Percentiles rank a stretch among this genome's conserved stretches.
Evolutionary conservation across 2,329 filamentous ascomycete species (phyloP).

Genomic region (Incumbomyces delicatus): DNA sequence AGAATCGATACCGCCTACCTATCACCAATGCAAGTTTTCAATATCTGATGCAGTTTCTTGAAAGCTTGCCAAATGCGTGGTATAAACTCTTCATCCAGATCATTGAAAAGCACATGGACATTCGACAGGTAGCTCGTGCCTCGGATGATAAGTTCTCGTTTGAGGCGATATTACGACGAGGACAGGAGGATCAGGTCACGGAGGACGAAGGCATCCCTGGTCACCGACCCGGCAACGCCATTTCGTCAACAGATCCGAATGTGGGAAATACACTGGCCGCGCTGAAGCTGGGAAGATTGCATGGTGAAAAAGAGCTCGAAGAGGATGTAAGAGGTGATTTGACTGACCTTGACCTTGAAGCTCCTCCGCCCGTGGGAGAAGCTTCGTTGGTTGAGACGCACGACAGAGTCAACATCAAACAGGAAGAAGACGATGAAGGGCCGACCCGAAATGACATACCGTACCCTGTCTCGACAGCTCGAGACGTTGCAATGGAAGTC

Average conservation of each 20-base stretch:
- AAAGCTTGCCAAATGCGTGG: conserved; percentile 73
- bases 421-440: conserved; percentile 76
- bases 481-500: conserved; percentile 89
- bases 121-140: conserved; percentile 50
- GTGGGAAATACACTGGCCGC: conserved; percentile 48
- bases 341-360: conserved; percentile 69
- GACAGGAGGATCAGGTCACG: conserved; percentile 47
- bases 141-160: conserved; percentile 51
- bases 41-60: conserved; percentile 77
- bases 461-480: conserved; percentile 73
- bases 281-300: conserved; percentile 69
- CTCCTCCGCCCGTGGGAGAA: conserved; percentile 61
- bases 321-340: conserved; percentile 81
- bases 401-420: conserved; percentile 69
- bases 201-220: conserved; percentile 62
- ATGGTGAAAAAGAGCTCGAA: conserved; percentile 72
- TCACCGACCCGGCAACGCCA: conserved; percentile 55
- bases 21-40: conserved; percentile 78
- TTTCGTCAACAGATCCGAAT: conserved; percentile 47
- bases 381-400: conserved; percentile 76
- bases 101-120: conserved; percentile 51
- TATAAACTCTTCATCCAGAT: conserved; percentile 69
- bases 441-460: conserved; percentile 72
- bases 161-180: conserved; percentile 48
- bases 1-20: conserved; percentile 81